Conservation (phyloP, 2,329 filamentous ascomycete species). For the Pyrenochaeta sp. region DNA sequence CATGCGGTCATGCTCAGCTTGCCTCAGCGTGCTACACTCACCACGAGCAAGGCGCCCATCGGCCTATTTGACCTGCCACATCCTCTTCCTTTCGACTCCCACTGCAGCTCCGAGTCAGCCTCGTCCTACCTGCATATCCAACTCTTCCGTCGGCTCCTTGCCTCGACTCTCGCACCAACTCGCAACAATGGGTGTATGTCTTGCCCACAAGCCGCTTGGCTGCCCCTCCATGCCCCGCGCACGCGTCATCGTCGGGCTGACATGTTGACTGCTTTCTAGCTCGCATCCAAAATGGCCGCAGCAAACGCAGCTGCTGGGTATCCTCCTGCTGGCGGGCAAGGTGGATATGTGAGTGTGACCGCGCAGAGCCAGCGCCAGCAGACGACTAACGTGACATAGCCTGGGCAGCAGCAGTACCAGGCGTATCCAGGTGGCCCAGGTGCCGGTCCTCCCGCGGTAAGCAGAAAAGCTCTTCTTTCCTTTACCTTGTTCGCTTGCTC, state of each 20-base stretch:
- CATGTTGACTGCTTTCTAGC: conserved; percentile 39
- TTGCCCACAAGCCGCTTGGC: conserved; percentile 12
- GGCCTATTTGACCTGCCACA: conserved; percentile 16
- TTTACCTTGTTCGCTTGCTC: conserved; percentile 32
- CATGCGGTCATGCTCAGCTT: conserved; percentile 10
- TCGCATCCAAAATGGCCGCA: conserved; percentile 58
- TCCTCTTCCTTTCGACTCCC: conserved; percentile 5
- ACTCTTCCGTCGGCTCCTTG: background rate
- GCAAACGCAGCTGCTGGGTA: conserved; percentile 46
- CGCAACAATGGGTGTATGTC: conserved; percentile 30
- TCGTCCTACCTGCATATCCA: conserved; percentile 4
- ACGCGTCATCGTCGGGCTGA: conserved; percentile 36
- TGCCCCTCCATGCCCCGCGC: conserved; percentile 31
- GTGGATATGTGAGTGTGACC: conserved; percentile 61
- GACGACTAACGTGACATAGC: conserved; percentile 42
- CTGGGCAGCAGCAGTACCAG: conserved; percentile 62
- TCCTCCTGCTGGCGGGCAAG: conserved; percentile 48
- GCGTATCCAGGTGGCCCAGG: conserved; percentile 63
- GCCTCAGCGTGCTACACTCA: too few relatives aligned
- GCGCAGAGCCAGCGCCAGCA: conserved; percentile 11
- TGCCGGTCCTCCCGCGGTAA: conserved; percentile 47
- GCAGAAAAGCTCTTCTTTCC: conserved; percentile 32
- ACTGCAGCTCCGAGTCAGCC: conserved; percentile 18
- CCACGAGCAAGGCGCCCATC: conserved; percentile 13
- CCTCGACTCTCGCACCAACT: conserved; percentile 1